phyloP scores from a whole-genome alignment of 2,329 filamentous ascomycete genomes.

The Fusarium humuli region DNA sequence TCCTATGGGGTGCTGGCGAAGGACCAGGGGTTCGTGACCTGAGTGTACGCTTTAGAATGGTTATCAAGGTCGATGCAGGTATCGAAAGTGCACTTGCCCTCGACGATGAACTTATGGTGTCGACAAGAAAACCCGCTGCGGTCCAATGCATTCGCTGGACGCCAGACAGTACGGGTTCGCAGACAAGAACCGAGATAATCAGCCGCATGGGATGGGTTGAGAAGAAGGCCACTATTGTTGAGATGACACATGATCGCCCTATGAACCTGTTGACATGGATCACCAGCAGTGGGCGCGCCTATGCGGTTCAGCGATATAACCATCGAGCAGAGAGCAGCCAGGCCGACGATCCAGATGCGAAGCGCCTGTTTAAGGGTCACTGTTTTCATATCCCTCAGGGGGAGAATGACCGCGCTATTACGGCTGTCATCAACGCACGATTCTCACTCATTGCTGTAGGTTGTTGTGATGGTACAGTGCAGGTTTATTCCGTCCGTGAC shows the following conservation, averaged over 20 bases:
- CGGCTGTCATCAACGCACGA: slow-evolving; percentile 88
- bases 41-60: slow-evolving; percentile 93
- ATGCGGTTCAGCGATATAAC: slow-evolving; percentile 83
- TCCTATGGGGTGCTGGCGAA: slow-evolving; percentile 82
- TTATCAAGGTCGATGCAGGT: slow-evolving; percentile 96
- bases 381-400: slow-evolving; percentile 84
- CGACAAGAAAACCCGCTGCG: slow-evolving; percentile 91
- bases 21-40: slow-evolving; percentile 85
- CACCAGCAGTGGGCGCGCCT: slow-evolving; percentile 86
- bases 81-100: slow-evolving; percentile 89
- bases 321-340: slow-evolving; percentile 54
- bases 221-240: slow-evolving; percentile 78
- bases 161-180: slow-evolving; percentile 81
- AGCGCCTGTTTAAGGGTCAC: slow-evolving; percentile 86
- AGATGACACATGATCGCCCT: slow-evolving; percentile 93
- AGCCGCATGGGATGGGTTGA: slow-evolving; percentile 88
- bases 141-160: slow-evolving; percentile 97
- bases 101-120: slow-evolving; percentile 92
- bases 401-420: slow-evolving; percentile 71
- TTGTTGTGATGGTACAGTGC: slow-evolving; percentile 80
- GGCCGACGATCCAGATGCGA: slow-evolving; percentile 61
- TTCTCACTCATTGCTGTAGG: slow-evolving; percentile 94
- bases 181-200: slow-evolving; percentile 91
- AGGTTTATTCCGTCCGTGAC: slow-evolving; percentile 92
- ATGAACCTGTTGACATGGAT: slow-evolving; percentile 98